Evolutionary conservation across 345 rosid species (phyloP).

Genomic region (Pseudoturritis turrita): DNA sequence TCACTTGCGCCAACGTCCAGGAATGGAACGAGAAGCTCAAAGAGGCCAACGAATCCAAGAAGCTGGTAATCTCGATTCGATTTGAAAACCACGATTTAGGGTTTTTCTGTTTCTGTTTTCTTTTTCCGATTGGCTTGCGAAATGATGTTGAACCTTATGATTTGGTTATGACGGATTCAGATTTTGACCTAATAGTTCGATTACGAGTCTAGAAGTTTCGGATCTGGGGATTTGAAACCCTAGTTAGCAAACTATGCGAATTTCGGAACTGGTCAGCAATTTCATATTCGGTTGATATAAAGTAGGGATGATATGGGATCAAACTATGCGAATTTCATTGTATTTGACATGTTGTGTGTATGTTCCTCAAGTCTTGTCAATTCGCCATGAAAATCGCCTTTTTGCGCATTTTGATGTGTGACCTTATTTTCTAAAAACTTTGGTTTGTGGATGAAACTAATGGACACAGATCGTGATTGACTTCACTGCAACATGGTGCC

Average conservation of each 20-base stretch:
- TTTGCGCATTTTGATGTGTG: no score
- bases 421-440: no score
- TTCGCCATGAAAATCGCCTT: no score
- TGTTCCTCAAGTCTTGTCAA: no score
- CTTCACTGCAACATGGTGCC: constrained; percentile 80
- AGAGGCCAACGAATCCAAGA: constrained; percentile 41
- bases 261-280: not conserved
- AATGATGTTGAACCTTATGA: not conserved
- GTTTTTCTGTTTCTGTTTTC: not conserved
- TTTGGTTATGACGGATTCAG: not conserved
- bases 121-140: not conserved
- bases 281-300: not conserved
- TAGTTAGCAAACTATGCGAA: no score
- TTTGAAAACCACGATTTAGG: not conserved
- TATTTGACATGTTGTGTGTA: no score
- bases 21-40: constrained; percentile 44
- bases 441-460: not conserved
- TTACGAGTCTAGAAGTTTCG: not conserved
- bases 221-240: not conserved
- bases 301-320: not conserved
- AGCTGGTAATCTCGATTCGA: constrained; percentile 33
- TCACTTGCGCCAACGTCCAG: constrained; percentile 42
- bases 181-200: not conserved
- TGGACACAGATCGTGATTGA: constrained; percentile 55
- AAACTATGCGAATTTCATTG: not conserved